phyloP scores from a whole-genome alignment of 2,329 filamentous ascomycete species.

The Calonectria fujianensis region DNA sequence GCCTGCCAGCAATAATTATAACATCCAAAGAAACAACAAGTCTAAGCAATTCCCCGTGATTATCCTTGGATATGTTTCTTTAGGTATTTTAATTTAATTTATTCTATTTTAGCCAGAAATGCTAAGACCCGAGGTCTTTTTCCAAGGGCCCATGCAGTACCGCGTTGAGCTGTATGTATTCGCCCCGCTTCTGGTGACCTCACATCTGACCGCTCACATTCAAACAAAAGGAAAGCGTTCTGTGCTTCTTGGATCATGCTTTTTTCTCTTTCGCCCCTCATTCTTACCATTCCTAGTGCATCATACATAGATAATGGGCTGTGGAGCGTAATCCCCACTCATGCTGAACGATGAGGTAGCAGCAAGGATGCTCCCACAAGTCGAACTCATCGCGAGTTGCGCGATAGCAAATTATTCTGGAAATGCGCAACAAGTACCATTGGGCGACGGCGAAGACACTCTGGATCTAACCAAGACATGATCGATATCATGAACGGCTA shows the following conservation, averaged over 20 bases:
- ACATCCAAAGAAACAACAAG: no score
- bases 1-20: no score
- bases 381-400: not conserved
- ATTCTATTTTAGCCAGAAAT: no score
- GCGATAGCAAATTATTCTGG: not conserved
- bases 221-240: not conserved
- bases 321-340: not conserved
- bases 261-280: slow-evolving; percentile 3
- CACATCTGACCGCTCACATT: slow-evolving; percentile 43
- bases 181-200: slow-evolving; percentile 41
- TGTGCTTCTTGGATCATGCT: slow-evolving; percentile 6
- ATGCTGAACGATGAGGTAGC: not conserved
- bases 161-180: slow-evolving; percentile 35
- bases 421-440: not conserved
- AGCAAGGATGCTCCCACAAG: not conserved
- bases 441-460: not conserved
- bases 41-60: no score
- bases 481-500: not conserved
- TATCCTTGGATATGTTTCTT: no score
- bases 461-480: not conserved
- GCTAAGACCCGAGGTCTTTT: no score
- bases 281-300: not conserved
- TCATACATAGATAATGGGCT: not conserved
- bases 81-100: no score
- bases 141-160: not conserved